Percentiles rank a stretch among this genome's conserved stretches.
phyloP scores from a whole-genome alignment of 2,329 filamentous ascomycete genomes.

The Exophiala xenobiotica region DNA sequence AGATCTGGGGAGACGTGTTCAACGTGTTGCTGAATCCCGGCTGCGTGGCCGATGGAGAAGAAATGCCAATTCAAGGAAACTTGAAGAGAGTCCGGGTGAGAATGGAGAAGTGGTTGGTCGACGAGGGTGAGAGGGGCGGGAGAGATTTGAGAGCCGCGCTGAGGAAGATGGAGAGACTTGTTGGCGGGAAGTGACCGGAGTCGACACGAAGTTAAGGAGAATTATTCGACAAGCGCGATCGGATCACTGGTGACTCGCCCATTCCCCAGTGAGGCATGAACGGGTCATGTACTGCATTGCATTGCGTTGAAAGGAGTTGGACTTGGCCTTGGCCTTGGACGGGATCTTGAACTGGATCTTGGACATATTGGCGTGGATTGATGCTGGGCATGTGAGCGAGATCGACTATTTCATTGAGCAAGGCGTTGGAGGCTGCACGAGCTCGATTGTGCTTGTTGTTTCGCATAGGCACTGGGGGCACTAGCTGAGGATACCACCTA shows the following conservation, averaged over 20 bases:
- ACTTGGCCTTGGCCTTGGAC: neutral
- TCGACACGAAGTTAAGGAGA: neutral
- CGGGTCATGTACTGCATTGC: no score
- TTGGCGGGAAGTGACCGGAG: slow-evolving; percentile 7
- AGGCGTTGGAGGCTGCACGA: no score
- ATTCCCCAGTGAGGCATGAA: no score
- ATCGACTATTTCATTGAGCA: no score
- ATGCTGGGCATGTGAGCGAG: no score
- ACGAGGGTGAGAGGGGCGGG: slow-evolving; percentile 29
- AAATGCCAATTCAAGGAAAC: slow-evolving; percentile 64
- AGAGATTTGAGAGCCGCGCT: slow-evolving; percentile 27
- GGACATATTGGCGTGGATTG: no score
- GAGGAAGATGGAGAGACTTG: slow-evolving; percentile 28
- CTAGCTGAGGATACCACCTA: no score
- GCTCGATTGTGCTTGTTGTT: no score
- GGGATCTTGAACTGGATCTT: no score
- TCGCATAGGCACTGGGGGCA: no score
- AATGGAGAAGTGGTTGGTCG: slow-evolving; percentile 30
- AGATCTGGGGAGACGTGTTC: slow-evolving; percentile 83
- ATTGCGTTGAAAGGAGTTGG: neutral
- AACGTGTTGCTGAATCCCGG: slow-evolving; percentile 80
- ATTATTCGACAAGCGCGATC: neutral
- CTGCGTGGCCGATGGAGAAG: slow-evolving; percentile 61
- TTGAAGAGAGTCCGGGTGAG: slow-evolving; percentile 21
- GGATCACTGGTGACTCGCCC: no score